These are phyloP conservation scores for Volvariella volvacea DNA, from an alignment of 1,284 basidiomycete species.

Conservation along the genomic window DNA sequence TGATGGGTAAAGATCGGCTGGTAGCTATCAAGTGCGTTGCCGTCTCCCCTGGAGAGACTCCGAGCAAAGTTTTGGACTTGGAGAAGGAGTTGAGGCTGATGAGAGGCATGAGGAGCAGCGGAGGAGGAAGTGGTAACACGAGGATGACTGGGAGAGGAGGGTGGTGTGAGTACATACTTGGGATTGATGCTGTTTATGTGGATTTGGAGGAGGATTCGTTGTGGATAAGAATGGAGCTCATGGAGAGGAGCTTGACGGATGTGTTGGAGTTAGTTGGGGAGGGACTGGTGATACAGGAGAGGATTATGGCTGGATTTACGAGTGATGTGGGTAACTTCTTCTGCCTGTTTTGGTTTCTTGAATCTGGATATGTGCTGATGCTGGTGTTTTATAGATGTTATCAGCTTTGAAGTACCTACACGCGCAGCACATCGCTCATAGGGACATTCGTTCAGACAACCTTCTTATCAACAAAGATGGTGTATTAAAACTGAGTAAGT, in stretches of 20 bases:
- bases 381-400: conserved; percentile 39
- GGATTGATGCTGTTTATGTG: conserved; percentile 64
- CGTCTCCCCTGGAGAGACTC: conserved; percentile 48
- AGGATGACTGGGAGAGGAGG: conserved; percentile 20
- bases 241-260: conserved; percentile 79
- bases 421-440: conserved; percentile 59
- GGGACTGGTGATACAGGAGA: conserved; percentile 57
- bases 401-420: conserved; percentile 59
- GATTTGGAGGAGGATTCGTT: conserved; percentile 58
- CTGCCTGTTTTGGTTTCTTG: conserved; percentile 6
- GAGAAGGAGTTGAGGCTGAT: conserved; percentile 53
- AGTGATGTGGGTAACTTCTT: conserved; percentile 53
- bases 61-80: conserved; percentile 53
- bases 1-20: conserved; percentile 28
- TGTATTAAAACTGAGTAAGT: conserved; percentile 66
- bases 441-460: conserved; percentile 77
- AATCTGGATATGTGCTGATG: conserved; percentile 7
- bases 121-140: too few species aligned
- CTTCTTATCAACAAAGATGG: conserved; percentile 60
- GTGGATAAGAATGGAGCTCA: conserved; percentile 82
- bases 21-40: conserved; percentile 71
- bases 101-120: conserved; percentile 16
- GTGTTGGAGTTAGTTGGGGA: conserved; percentile 54
- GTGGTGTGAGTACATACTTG: conserved; percentile 53
- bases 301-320: conserved; percentile 61